Evolutionary conservation across 345 rosid genomes (phyloP).

Genomic region (Rhodamnia rubescens): DNA sequence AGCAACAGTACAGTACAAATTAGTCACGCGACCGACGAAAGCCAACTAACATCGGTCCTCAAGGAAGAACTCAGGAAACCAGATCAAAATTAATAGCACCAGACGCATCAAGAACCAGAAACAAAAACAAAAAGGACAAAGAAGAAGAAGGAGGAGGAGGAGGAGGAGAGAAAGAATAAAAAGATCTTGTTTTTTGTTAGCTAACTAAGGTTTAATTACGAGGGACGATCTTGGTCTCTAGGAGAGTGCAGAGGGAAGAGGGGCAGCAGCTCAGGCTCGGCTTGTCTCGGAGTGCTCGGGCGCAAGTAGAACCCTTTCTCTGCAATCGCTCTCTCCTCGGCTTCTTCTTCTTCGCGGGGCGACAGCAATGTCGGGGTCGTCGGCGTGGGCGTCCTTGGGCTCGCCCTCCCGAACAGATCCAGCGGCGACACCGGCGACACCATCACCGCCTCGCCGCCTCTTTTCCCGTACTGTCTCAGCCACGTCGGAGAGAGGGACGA

Average conservation of each 20-base stretch:
- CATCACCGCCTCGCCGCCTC: background rate
- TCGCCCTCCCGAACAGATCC: conserved; percentile 32
- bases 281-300: conserved; percentile 37
- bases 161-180: background rate
- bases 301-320: conserved; percentile 65
- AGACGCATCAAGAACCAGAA: background rate
- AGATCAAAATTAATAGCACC: background rate
- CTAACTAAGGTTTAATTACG: background rate
- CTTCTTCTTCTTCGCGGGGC: conserved; percentile 6
- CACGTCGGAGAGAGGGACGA: background rate
- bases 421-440: conserved; percentile 73
- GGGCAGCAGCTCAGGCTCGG: conserved; percentile 52
- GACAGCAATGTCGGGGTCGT: conserved; percentile 19
- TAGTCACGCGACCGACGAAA: background rate
- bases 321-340: conserved; percentile 38
- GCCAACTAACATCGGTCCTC: background rate
- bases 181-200: background rate
- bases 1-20: background rate
- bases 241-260: conserved; percentile 74
- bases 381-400: conserved; percentile 22
- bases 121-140: no score
- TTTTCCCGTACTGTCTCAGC: background rate
- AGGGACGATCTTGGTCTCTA: conserved; percentile 2
- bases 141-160: background rate
- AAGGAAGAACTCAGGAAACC: background rate